Base-by-base conservation (phyloP, 306 rosid species). In the Mimosa pudica region DNA sequence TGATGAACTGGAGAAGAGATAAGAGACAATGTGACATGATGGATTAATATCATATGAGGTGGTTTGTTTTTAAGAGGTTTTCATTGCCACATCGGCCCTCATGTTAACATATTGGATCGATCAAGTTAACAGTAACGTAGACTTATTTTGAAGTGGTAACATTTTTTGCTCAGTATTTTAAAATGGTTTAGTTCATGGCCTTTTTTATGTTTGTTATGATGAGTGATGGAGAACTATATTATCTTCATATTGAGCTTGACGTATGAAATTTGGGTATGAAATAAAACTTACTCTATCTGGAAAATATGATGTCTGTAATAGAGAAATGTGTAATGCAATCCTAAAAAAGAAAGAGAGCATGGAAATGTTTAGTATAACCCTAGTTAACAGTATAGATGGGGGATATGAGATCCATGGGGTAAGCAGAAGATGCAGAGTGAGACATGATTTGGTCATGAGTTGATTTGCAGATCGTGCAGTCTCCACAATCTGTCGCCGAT, bases 241-340 rank as follows among this genome's bases (percentile, higher is more conserved):
- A n/a, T 55, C 61, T 55, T 55, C 61, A 55, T 20, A 55, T 55
- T 55, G 61, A n/a, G 30, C 24, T 55, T 55, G 61, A 17, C 61
- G n/a, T 55, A 9, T 17, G 60, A 54, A 54, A 16, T 14, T 0
- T 0, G n/a, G 20, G 30, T 55, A 7, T 55, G 30, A 2, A 55
- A 17, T 55, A 55, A 24, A 55, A 55, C 30, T 54, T 17, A 17
- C 6, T n/a, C n/a, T 60, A 17, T n/a, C n/a, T 60, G 36, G 30
- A 42, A 75, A 47, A 57, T 6, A 73, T 14, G 5, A 11, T 52
- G 42, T 38, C 49, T 47, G 46, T 41, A 65, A 57, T 71, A 41
- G 54, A 65, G 18, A 75, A 36, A 82, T 67, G 8, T 14, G 12
- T 75, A n/a, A 58, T 69, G 5, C 47, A 51, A 55, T 77, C 45